Percentiles rank a stretch among this genome's conserved stretches.
Conservation (phyloP, 306 rosid genomes). For the Castanea sativa region DNA sequence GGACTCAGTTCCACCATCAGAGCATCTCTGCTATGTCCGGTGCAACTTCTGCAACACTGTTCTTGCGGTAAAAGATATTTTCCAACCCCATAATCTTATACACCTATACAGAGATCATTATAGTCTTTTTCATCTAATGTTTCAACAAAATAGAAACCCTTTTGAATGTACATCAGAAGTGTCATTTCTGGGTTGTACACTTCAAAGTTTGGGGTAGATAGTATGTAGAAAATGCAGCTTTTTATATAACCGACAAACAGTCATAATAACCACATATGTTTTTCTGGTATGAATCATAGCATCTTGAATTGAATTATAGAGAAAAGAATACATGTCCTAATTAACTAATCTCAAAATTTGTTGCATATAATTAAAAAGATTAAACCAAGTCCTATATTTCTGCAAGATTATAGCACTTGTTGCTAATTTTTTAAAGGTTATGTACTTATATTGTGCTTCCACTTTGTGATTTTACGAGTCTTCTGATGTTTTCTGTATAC, state of each 20-base stretch:
- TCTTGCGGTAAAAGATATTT: conserved; percentile 60
- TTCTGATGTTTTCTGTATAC: neutral
- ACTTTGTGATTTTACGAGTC: neutral
- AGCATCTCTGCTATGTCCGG: conserved; percentile 91
- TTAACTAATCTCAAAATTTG: too few species aligned
- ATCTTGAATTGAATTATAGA: neutral
- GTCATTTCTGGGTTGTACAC: neutral
- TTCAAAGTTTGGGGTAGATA: neutral
- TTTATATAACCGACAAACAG: neutral
- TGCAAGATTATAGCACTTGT: conserved; percentile 14
- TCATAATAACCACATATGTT: neutral
- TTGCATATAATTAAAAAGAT: neutral
- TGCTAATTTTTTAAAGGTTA: neutral
- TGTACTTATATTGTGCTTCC: neutral
- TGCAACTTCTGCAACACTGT: conserved; percentile 98
- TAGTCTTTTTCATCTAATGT: too few species aligned
- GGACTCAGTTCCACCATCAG: conserved; percentile 74
- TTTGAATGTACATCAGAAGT: neutral
- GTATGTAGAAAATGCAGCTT: neutral
- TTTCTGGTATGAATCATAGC: neutral
- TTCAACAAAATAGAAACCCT: neutral
- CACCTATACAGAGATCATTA: neutral
- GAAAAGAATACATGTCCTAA: too few species aligned
- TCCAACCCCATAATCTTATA: neutral
- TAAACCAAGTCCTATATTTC: neutral